A percentile compares a stretch with the other conserved stretches of the same genome.
phyloP scores from a whole-genome alignment of 495 filamentous ascomycete genomes.

The Neurospora discreta region DNA sequence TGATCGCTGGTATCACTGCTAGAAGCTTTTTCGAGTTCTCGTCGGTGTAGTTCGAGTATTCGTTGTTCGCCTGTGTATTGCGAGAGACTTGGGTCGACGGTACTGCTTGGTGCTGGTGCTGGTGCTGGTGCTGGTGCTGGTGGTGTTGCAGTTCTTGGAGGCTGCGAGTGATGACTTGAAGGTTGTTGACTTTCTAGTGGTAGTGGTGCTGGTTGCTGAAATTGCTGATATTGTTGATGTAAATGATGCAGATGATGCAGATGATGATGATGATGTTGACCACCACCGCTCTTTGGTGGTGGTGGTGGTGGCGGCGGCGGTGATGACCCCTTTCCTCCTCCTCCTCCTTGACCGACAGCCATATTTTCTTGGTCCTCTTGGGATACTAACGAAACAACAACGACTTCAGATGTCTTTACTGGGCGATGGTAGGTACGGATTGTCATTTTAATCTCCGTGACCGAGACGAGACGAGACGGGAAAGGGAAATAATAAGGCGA shows the following conservation, averaged over 20 bases:
- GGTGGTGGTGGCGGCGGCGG: neutral
- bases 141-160: neutral
- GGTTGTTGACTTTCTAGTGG: neutral
- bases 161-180: neutral
- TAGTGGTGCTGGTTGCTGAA: no score
- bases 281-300: neutral
- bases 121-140: neutral
- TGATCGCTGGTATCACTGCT: neutral
- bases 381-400: neutral
- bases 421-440: neutral
- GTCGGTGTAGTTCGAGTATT: neutral
- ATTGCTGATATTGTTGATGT: no score
- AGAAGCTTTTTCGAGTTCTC: neutral
- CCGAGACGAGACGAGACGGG: neutral
- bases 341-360: neutral
- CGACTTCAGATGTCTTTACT: neutral
- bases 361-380: neutral
- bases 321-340: neutral
- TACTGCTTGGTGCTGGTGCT: neutral
- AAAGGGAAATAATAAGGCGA: neutral
- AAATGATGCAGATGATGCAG: no score
- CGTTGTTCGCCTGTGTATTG: neutral
- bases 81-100: neutral
- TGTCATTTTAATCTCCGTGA: neutral
- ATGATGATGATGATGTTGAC: neutral